A percentile compares a stretch with the other conserved stretches of the same genome.
phyloP scores from a whole-genome alignment of 2,329 filamentous ascomycete genomes.

The Sporothrix euskadiensis region DNA sequence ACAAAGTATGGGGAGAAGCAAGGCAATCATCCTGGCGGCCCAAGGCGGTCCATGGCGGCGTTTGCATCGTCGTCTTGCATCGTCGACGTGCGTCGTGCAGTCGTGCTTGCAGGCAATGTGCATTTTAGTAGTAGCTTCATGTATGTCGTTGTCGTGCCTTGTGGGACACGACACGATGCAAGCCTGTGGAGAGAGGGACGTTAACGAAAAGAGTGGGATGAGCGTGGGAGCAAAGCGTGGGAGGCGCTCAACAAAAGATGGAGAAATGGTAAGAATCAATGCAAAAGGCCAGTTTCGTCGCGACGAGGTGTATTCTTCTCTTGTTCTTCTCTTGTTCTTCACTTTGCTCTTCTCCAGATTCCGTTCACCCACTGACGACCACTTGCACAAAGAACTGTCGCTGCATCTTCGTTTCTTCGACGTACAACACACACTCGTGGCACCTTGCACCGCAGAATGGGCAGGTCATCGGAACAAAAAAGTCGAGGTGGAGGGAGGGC shows the following conservation, averaged over 20 bases:
- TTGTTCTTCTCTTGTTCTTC: neutral
- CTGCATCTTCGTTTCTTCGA: neutral
- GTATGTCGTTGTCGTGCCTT: constrained; percentile 1
- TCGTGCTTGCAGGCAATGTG: neutral
- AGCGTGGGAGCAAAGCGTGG: neutral
- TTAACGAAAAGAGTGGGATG: neutral
- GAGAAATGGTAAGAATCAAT: neutral
- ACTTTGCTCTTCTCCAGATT: neutral
- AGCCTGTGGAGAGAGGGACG: neutral
- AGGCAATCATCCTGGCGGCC: neutral
- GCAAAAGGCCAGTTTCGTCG: constrained; percentile 5
- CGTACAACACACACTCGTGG: neutral
- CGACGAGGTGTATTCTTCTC: neutral
- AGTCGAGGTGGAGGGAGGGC: neutral
- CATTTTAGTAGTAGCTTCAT: neutral
- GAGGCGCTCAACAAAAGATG: neutral
- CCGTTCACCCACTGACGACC: neutral
- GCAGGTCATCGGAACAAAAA: constrained; percentile 22
- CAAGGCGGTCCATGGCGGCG: neutral
- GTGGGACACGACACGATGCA: constrained; percentile 1
- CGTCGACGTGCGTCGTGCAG: constrained; percentile 3
- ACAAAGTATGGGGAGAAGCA: neutral
- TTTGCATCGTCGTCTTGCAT: neutral
- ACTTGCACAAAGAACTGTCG: neutral
- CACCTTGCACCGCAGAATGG: constrained; percentile 22